phyloP scores from a whole-genome alignment of 768 basidiomycete genomes.

The Tricholoma sp. region DNA sequence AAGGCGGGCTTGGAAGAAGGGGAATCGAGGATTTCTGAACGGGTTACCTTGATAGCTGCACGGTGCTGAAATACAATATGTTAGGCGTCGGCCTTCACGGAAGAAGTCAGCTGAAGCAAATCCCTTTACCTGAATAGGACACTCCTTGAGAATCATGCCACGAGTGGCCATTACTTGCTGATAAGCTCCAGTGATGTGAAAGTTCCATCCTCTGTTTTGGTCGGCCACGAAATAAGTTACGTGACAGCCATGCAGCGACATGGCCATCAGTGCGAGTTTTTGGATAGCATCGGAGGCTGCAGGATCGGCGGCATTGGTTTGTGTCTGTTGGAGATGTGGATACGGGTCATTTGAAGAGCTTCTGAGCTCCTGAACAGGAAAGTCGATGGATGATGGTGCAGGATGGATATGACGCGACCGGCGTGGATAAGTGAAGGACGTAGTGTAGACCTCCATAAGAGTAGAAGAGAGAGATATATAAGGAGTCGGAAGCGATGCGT shows the following conservation, averaged over 20 bases:
- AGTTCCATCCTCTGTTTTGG: conserved; percentile 76
- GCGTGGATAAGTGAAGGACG: conserved; percentile 90
- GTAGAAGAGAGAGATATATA: conserved; percentile 17
- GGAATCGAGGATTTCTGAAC: conserved; percentile 89
- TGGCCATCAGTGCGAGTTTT: conserved; percentile 75
- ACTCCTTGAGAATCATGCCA: conserved; percentile 85
- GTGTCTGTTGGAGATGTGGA: conserved; percentile 36
- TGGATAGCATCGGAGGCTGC: conserved; percentile 58
- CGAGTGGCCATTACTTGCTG: conserved; percentile 90
- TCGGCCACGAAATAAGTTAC: conserved; percentile 74
- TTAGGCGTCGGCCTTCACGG: conserved; percentile 14
- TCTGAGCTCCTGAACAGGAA: conserved; percentile 44
- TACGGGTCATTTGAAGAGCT: conserved; percentile 32
- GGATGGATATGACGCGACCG: conserved; percentile 67
- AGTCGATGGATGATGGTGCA: conserved; percentile 59
- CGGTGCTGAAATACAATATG: conserved; percentile 52
- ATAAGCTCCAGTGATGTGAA: conserved; percentile 86
- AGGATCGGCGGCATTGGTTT: conserved; percentile 30
- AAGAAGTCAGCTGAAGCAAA: conserved; percentile 9
- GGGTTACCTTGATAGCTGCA: conserved; percentile 82
- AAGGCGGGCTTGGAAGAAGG: conserved; percentile 72
- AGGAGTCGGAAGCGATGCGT: conserved; percentile 1
- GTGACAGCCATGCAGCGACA: conserved; percentile 77
- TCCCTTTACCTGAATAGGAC: conserved; percentile 69
- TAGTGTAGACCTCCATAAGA: conserved; percentile 91